Evolutionary conservation across 306 rosid genomes (phyloP), one percentile per base, ranked within the genome.

Genomic region (Rubus idaeus): DNA sequence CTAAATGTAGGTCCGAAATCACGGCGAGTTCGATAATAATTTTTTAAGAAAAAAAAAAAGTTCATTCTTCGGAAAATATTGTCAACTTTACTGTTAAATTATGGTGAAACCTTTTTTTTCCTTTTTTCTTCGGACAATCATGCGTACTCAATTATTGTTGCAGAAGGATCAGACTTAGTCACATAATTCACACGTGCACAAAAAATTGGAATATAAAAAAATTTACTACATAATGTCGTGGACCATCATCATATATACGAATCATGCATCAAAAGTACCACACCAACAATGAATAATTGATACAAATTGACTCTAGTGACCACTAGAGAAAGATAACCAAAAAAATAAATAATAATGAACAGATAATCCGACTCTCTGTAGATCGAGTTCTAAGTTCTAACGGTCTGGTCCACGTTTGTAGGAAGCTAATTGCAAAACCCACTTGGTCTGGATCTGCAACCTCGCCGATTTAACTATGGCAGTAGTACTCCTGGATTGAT

Each of bases 361-460:
- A n/a, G 62, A 8, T 21, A 6, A 61, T n/a, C 10, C 7, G 41
- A 12, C 1, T 68, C 39, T 10, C 65, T 10, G 26, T 23, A 60
- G n/a, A n/a, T n/a, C n/a, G n/a, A n/a, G 65, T 60, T 60, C 23
- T 60, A 30, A 3, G 64, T 21, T 30, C 12, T 64, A 82, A 66
- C 88, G 83, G 71, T 76, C 88, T 5, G 78, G 42, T 65, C 65
- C 78, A 26, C 41, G 50, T 12, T 83, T 79, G 56, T 18, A 49
- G 6, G 79, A 66, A 3, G 81, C 78, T 13, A 86, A 56, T 30
- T 70, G 86, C 20, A 63, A 73, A 74, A 75, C 79, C 85, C 89
- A 79, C 51, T 71, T 83, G 37, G 73, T 10, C 13, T 75, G 37
- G 42, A 26, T 67, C 35, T 30, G 35, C 35, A 80, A 62, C 70